These are phyloP conservation scores for Alternaria brassicae DNA, from an alignment of 2,329 filamentous ascomycete genomes.

Conservation along the genomic window DNA sequence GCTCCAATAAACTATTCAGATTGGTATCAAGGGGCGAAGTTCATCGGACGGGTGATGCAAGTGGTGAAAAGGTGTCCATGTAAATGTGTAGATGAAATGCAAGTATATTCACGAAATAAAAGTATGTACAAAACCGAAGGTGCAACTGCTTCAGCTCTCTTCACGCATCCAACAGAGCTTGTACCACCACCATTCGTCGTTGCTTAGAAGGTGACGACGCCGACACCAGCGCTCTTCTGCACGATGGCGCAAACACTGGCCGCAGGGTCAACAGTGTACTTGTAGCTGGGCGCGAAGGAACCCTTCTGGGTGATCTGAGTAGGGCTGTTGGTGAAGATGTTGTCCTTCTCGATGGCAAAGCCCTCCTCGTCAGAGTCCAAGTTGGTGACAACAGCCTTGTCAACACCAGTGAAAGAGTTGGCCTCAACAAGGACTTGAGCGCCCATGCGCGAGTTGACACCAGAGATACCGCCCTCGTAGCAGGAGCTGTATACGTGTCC, in stretches of 20 bases:
- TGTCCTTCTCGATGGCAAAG: slow-evolving; percentile 57
- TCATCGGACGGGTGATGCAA: slow-evolving; percentile 1
- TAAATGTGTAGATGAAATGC: not conserved
- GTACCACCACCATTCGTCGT: not conserved
- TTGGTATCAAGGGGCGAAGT: not conserved
- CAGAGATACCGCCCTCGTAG: slow-evolving; percentile 48
- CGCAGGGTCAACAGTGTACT: slow-evolving; percentile 53
- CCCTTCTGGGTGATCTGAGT: slow-evolving; percentile 58
- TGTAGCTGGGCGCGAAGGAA: slow-evolving; percentile 62
- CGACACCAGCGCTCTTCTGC: slow-evolving; percentile 39
- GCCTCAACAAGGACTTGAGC: slow-evolving; percentile 55
- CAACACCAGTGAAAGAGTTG: slow-evolving; percentile 64
- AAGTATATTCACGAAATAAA: slow-evolving; percentile 14
- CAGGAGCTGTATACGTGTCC: slow-evolving; percentile 66
- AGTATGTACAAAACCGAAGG: slow-evolving; percentile 29
- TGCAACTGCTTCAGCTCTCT: slow-evolving; percentile 3
- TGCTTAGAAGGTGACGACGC: slow-evolving; percentile 41
- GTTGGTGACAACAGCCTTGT: slow-evolving; percentile 63
- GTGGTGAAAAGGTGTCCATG: slow-evolving; percentile 20
- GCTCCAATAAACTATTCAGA: not conserved
- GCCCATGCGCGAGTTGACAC: slow-evolving; percentile 54
- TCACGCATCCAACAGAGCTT: not conserved
- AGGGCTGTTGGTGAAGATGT: slow-evolving; percentile 51
- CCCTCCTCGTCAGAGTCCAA: slow-evolving; percentile 64
- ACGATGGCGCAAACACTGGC: slow-evolving; percentile 37